Conservation (phyloP, 1,284 basidiomycete species). For the Heterobasidion occidentale region DNA sequence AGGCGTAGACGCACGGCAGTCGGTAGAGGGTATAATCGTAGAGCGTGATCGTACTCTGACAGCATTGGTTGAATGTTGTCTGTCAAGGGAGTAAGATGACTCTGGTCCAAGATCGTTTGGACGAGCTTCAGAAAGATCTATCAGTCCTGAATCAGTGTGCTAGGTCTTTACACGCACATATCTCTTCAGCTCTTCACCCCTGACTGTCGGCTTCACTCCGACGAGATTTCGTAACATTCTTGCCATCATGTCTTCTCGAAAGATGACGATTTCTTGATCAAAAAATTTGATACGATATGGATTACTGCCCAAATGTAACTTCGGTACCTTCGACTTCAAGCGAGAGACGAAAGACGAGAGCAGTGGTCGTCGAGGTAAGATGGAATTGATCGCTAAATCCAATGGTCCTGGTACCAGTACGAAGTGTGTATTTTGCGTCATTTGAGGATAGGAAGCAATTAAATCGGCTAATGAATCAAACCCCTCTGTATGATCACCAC, state of each 20-base stretch:
- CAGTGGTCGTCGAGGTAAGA: slow-evolving; percentile 75
- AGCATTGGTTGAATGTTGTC: slow-evolving; percentile 81
- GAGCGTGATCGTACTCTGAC: slow-evolving; percentile 87
- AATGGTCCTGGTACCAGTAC: slow-evolving; percentile 91
- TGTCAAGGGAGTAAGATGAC: slow-evolving; percentile 83
- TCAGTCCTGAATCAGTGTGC: neutral
- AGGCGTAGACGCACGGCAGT: slow-evolving; percentile 58
- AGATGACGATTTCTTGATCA: slow-evolving; percentile 93
- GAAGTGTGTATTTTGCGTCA: slow-evolving; percentile 80
- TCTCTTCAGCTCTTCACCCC: slow-evolving; percentile 75
- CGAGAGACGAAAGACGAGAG: slow-evolving; percentile 67
- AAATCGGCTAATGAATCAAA: slow-evolving; percentile 85
- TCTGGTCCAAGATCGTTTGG: slow-evolving; percentile 89
- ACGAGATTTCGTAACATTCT: slow-evolving; percentile 90
- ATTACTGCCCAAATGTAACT: slow-evolving; percentile 81
- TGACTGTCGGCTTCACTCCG: slow-evolving; percentile 71
- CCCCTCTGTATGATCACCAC: slow-evolving; percentile 44
- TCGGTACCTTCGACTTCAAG: slow-evolving; percentile 66
- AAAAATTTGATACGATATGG: slow-evolving; percentile 95
- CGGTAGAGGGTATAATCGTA: slow-evolving; percentile 93
- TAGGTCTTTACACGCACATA: slow-evolving; percentile 50
- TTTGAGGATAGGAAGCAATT: slow-evolving; percentile 71
- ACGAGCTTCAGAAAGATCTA: slow-evolving; percentile 56
- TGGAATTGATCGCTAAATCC: slow-evolving; percentile 75
- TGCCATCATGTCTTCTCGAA: slow-evolving; percentile 90